Percentiles rank a stretch among this genome's conserved stretches.
Evolutionary conservation across 2,329 filamentous ascomycete genomes (phyloP).

Genomic region (Ophiocordyceps camponoti-leonardi): DNA sequence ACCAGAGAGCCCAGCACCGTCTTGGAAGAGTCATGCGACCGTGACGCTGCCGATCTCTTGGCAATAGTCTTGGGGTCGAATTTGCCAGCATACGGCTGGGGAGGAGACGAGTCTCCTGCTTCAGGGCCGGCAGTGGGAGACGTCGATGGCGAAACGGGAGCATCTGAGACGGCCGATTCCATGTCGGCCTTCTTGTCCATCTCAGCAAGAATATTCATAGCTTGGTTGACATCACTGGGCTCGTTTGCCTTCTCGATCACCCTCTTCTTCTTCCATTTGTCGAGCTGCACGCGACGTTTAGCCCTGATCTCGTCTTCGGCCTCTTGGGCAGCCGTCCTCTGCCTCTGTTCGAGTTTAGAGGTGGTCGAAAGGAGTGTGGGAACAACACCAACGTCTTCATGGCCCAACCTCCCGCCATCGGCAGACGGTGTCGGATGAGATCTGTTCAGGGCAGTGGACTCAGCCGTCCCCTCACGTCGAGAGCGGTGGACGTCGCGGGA

Average conservation of each 20-base stretch:
- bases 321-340: conserved; percentile 27
- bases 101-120: conserved; percentile 29
- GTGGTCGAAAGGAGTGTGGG: neutral
- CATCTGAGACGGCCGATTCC: conserved; percentile 22
- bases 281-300: conserved; percentile 63
- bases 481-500: conserved; percentile 48
- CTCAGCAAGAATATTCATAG: conserved; percentile 50
- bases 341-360: conserved; percentile 25
- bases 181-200: conserved; percentile 53
- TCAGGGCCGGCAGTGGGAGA: conserved; percentile 30
- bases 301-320: conserved; percentile 59
- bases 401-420: conserved; percentile 29
- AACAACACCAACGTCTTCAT: conserved; percentile 36
- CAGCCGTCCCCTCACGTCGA: conserved; percentile 53
- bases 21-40: conserved; percentile 34
- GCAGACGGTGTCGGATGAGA: conserved; percentile 30
- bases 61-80: conserved; percentile 77
- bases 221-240: conserved; percentile 40
- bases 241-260: conserved; percentile 58
- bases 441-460: conserved; percentile 49
- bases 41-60: conserved; percentile 53
- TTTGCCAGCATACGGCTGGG: conserved; percentile 53
- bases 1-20: conserved; percentile 28
- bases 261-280: conserved; percentile 86
- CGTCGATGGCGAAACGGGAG: conserved; percentile 31